Evolutionary conservation across 495 filamentous ascomycete species (phyloP).

Genomic region (Xylaria sp.): DNA sequence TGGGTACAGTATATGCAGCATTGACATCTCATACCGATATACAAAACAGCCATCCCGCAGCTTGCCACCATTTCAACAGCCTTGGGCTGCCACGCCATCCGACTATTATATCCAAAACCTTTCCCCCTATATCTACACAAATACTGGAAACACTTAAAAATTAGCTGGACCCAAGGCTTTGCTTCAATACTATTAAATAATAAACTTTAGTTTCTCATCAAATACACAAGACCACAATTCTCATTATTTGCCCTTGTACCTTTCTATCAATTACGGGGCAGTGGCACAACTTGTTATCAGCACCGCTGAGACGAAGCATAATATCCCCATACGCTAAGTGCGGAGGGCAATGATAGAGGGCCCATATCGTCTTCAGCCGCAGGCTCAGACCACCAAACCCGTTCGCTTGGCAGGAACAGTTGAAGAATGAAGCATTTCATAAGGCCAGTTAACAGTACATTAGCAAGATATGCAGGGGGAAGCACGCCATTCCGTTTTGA

Average conservation of each 20-base stretch:
- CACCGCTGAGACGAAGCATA: background rate
- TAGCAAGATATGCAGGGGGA: background rate
- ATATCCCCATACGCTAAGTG: background rate
- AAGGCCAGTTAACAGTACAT: background rate
- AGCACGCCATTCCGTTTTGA: background rate
- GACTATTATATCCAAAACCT: background rate
- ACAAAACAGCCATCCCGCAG: background rate
- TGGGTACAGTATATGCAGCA: constrained; percentile 6
- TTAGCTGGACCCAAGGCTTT: background rate
- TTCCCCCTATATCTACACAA: background rate
- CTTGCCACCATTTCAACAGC: background rate
- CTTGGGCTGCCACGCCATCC: background rate
- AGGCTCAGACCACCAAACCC: background rate
- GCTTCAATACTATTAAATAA: background rate
- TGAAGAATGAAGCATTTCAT: background rate
- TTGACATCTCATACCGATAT: background rate
- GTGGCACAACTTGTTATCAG: background rate
- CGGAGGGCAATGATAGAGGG: background rate
- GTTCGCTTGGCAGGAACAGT: background rate
- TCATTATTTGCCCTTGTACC: background rate
- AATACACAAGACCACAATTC: background rate
- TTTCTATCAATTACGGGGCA: background rate
- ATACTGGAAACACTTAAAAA: background rate
- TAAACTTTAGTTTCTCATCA: background rate
- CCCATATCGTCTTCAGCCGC: background rate